Conservation (phyloP, 2,329 filamentous ascomycete species). For the Colletotrichum sublineola region DNA sequence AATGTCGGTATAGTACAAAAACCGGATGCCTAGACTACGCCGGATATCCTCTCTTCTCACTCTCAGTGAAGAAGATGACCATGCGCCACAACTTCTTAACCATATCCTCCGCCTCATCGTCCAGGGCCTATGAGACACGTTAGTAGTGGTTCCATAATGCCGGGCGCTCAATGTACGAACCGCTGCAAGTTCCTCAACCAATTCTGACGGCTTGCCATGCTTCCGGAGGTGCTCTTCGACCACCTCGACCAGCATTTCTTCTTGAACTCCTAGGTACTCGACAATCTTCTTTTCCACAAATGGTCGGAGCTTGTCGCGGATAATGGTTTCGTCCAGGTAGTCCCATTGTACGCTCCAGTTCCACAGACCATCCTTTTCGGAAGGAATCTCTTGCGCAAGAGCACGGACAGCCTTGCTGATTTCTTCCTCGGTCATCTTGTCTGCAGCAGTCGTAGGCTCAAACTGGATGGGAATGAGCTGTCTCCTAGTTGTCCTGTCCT, state of each 20-base stretch:
- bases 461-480: conserved; percentile 87
- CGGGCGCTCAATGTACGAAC: conserved; percentile 63
- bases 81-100: conserved; percentile 99
- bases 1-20: conserved; percentile 35
- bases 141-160: conserved; percentile 45
- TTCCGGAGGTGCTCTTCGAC: conserved; percentile 88
- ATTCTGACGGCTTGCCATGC: conserved; percentile 79
- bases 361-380: conserved; percentile 88
- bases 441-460: conserved; percentile 75
- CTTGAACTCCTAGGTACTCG: conserved; percentile 95
- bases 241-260: conserved; percentile 93
- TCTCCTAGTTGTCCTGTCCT: conserved; percentile 77
- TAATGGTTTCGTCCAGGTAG: conserved; percentile 83
- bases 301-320: conserved; percentile 88
- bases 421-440: conserved; percentile 86
- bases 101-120: conserved; percentile 93
- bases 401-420: conserved; percentile 83
- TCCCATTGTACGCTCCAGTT: conserved; percentile 95
- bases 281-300: conserved; percentile 99
- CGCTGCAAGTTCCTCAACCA: conserved; percentile 88
- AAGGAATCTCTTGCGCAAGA: conserved; percentile 90
- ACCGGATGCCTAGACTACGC: conserved; percentile 58
- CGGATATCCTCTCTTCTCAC: conserved; percentile 88
- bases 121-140: conserved; percentile 74
- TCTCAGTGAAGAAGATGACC: conserved; percentile 97